Percentiles rank a stretch among this genome's conserved stretches.
Conservation (phyloP, 2,329 filamentous ascomycete species). For the Sporothrix schenckii region DNA sequence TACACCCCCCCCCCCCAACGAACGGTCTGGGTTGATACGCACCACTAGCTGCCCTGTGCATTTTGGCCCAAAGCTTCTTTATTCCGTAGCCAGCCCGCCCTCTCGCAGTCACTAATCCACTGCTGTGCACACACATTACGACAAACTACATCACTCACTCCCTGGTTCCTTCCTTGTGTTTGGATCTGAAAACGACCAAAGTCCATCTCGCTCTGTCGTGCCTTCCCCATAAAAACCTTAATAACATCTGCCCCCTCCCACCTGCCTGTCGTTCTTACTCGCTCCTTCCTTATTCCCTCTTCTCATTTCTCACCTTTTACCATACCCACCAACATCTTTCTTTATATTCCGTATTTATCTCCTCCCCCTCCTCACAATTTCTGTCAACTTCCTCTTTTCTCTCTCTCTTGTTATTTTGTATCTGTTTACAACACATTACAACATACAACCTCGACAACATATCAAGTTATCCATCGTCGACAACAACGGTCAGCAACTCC, state of each 20-base stretch:
- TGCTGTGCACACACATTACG: too few species aligned
- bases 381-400: not conserved
- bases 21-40: not conserved
- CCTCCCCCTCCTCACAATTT: not conserved
- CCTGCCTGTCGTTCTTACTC: conserved; percentile 2
- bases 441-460: not conserved
- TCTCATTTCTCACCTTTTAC: not conserved
- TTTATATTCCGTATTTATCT: too few species aligned
- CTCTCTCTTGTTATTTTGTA: not conserved
- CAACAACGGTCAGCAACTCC: not conserved
- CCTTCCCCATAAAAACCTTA: conserved; percentile 29
- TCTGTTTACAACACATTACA: conserved; percentile 2
- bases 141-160: not conserved
- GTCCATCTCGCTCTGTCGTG: conserved; percentile 17
- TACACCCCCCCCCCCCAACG: conserved; percentile 26
- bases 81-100: not conserved
- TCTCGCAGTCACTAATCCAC: too few species aligned
- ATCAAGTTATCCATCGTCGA: not conserved
- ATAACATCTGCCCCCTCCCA: conserved; percentile 23
- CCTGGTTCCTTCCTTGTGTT: not conserved
- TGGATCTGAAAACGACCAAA: conserved; percentile 24
- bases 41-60: conserved; percentile 25
- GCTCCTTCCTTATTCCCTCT: conserved; percentile 8
- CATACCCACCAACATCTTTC: not conserved
- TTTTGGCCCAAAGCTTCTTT: conserved; percentile 2